phyloP scores from a whole-genome alignment of 306 rosid species.

The Medicago truncatula region MtrunA17r5.0-ANR NC_053046.1:8089501-8090000 shows the following conservation, averaged over 20 bases:
- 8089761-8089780: constrained; percentile 2
- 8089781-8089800: constrained; percentile 25
- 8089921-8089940: constrained; percentile 24
- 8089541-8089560: no score
- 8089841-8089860: constrained; percentile 49
- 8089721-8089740: background rate
- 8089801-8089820: constrained; percentile 42
- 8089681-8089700: background rate
- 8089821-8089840: constrained; percentile 63
- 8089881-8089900: constrained; percentile 39
- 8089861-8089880: constrained; percentile 71
- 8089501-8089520: no score
- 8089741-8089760: background rate
- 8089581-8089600: no score
- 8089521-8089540: no score
- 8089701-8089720: background rate
- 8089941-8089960: constrained; percentile 56
- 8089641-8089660: background rate
- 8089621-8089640: background rate
- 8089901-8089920: background rate
- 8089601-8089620: no score
- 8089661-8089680: background rate
- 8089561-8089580: no score
- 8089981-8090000: background rate
- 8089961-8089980: constrained; percentile 31